Percentiles rank a stretch among this genome's conserved stretches.
These are phyloP conservation scores for Globisporangium radiosum DNA, from an alignment of 352 stramenopile species.

Conservation along the genomic window DNA sequence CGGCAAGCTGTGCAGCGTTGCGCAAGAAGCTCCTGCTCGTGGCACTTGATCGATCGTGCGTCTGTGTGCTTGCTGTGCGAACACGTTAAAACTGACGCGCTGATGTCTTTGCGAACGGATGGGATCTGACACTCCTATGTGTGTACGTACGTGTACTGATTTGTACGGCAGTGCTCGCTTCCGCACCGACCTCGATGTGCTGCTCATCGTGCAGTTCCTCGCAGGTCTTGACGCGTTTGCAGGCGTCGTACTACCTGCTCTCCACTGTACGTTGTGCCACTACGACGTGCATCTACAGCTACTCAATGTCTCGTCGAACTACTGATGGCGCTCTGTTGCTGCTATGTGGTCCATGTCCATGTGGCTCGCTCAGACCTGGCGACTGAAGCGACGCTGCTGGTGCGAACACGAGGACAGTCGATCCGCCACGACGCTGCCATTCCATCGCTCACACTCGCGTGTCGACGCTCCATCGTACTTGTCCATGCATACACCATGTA, in stretches of 20 bases:
- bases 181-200: constrained; percentile 50
- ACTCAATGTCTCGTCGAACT: too few relatives aligned
- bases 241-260: constrained; percentile 24
- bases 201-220: constrained; percentile 48
- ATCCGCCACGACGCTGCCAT: neutral
- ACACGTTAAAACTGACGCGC: neutral
- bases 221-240: constrained; percentile 30
- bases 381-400: constrained; percentile 43
- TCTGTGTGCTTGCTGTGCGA: neutral
- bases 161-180: constrained; percentile 25
- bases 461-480: too few relatives aligned
- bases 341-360: too few relatives aligned
- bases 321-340: too few relatives aligned
- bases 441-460: neutral
- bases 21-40: constrained; percentile 35
- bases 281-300: too few relatives aligned
- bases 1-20: constrained; percentile 11
- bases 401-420: constrained; percentile 10
- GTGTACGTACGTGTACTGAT: neutral
- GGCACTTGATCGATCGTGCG: constrained; percentile 46
- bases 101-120: too few relatives aligned
- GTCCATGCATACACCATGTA: constrained; percentile 22
- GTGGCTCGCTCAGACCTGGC: constrained; percentile 31
- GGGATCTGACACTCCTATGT: neutral
- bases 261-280: constrained; percentile 37